A percentile compares a stretch with the other conserved stretches of the same genome.
These are phyloP conservation scores for Lanmaoa pseudosensibilis DNA, from an alignment of 768 basidiomycete species.

Conservation along the genomic window DNA sequence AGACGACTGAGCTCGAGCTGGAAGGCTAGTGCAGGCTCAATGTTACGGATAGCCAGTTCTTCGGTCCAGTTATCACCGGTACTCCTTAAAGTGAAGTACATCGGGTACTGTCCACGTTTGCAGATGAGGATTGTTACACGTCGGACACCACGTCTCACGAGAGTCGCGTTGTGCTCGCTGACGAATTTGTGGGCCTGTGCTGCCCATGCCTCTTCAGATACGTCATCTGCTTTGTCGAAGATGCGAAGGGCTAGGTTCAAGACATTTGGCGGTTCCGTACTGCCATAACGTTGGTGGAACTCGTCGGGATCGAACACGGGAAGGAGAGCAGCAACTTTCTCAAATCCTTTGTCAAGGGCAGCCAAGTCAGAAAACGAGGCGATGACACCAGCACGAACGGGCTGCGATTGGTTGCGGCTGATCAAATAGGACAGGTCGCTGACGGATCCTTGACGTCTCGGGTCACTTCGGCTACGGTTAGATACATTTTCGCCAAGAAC, in stretches of 20 bases:
- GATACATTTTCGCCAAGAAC: background rate
- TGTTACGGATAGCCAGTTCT: slow-evolving; percentile 95
- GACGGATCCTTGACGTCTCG: slow-evolving; percentile 85
- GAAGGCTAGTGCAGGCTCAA: slow-evolving; percentile 97
- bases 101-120: slow-evolving; percentile 86
- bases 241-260: slow-evolving; percentile 91
- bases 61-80: slow-evolving; percentile 78
- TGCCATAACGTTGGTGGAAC: slow-evolving; percentile 73
- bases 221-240: slow-evolving; percentile 77
- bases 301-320: slow-evolving; percentile 74
- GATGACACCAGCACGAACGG: slow-evolving; percentile 86
- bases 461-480: slow-evolving; percentile 42
- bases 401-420: slow-evolving; percentile 81
- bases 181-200: slow-evolving; percentile 68
- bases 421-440: slow-evolving; percentile 96
- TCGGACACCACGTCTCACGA: slow-evolving; percentile 79
- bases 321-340: slow-evolving; percentile 67
- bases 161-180: slow-evolving; percentile 61
- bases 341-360: slow-evolving; percentile 70
- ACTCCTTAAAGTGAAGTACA: slow-evolving; percentile 89
- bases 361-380: slow-evolving; percentile 82
- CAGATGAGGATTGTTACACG: slow-evolving; percentile 92
- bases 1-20: slow-evolving; percentile 96
- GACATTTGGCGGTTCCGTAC: slow-evolving; percentile 83
- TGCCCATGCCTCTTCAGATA: slow-evolving; percentile 75